Evolutionary conservation across 345 rosid species (phyloP).

Genomic region (Acer negundo): DNA sequence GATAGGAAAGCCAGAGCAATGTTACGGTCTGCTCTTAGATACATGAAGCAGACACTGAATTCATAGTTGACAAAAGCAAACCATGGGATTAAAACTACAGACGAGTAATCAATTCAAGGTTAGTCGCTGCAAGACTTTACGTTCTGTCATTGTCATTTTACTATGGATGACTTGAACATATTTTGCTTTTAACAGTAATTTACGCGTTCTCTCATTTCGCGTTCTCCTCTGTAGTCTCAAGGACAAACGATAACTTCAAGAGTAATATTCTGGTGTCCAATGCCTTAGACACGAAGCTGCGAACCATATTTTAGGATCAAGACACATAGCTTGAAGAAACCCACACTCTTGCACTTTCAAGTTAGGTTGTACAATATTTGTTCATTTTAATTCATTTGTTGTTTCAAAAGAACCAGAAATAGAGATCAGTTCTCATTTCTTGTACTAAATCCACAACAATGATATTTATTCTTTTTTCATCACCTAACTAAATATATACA

Average conservation of each 20-base stretch:
- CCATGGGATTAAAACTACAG: neutral
- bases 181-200: neutral
- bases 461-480: neutral
- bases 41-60: constrained; percentile 75
- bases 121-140: neutral
- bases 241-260: neutral
- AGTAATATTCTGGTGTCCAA: neutral
- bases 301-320: neutral
- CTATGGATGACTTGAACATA: neutral
- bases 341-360: neutral
- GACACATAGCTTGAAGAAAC: neutral
- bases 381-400: neutral
- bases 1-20: constrained; percentile 93
- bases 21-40: constrained; percentile 91
- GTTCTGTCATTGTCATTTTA: neutral
- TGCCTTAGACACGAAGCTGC: neutral
- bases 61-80: constrained; percentile 27
- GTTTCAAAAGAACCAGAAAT: neutral
- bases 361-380: neutral
- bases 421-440: neutral
- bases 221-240: neutral
- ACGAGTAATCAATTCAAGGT: constrained; percentile 24
- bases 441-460: constrained; percentile 11
- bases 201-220: neutral
- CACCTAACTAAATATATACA: neutral